Evolutionary conservation across 2,329 filamentous ascomycete species (phyloP), one percentile per base, ranked within the genome.

Genomic region (Exophiala calicioides): DNA sequence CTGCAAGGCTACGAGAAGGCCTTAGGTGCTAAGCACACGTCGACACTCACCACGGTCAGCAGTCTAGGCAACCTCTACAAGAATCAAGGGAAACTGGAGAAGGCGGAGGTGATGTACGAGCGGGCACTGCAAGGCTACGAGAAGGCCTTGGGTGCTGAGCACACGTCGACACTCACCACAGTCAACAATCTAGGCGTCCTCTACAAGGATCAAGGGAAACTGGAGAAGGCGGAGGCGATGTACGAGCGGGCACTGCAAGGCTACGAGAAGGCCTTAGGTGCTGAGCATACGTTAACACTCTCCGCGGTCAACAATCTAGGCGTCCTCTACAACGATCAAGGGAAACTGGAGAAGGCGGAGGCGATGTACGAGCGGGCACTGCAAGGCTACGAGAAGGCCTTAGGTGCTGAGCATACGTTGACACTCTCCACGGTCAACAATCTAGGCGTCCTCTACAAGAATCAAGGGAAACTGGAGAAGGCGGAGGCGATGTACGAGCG

Each of bases 341-440:
- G 39, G 12, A 45, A 53, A 31, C 46, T 50, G 23, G 35, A 38
- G 8, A 21, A 56, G 36, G 47, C 53, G 15, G 50, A 47, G 39
- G 19, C 29, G n/a, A 55, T 58, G 48, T 55, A 58, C 36, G 31
- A 54, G 45, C 55, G 48, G 34, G 59, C 53, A 38, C 44, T 62
- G 30, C 30, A 21, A 44, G 55, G 48, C 9, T 29, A 35, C 4
- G 48, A 59, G 47, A 54, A 57, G 26, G 47, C 45, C 20, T 15
- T 27, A 9, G 57, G 59, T 7, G 38, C 52, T 10, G 46, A 57
- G 29, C n/a, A n/a, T n/a, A n/a, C n/a, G n/a, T n/a, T n/a, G n/a
- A n/a, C n/a, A n/a, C n/a, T n/a, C n/a, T n/a, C n/a, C 58, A 62
- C 44, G 26, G 53, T 62, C 19, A 53, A 60, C 30, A 56, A 59